Evolutionary conservation across 805 yeast species (phyloP).

Genomic region (Metschnikowia reukaufii): DNA sequence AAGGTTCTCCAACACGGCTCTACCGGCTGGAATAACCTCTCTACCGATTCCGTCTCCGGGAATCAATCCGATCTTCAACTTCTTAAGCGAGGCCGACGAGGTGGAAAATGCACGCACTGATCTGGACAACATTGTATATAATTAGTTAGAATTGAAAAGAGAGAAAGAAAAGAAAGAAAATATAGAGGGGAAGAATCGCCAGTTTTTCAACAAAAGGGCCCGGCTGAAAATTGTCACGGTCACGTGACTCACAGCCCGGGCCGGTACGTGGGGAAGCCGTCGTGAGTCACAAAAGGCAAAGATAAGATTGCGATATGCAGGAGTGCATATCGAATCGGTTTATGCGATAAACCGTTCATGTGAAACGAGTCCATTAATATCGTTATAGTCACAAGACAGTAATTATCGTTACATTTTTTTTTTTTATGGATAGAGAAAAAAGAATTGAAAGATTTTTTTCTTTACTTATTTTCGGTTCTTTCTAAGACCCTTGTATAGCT

Average conservation of each 20-base stretch:
- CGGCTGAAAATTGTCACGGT: conserved; percentile 1
- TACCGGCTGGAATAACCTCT: conserved; percentile 97
- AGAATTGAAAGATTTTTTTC: too few species aligned
- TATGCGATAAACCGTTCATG: too few species aligned
- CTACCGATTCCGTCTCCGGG: conserved; percentile 99
- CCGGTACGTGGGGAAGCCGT: conserved; percentile 3
- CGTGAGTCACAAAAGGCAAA: conserved; percentile 5
- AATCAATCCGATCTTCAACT: conserved; percentile 61
- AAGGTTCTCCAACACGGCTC: conserved; percentile 77
- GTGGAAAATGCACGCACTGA: conserved; percentile 34
- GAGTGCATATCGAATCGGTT: neutral
- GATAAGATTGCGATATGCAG: neutral
- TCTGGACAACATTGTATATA: conserved; percentile 18
- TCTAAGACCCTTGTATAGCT: too few species aligned
- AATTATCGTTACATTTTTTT: too few species aligned
- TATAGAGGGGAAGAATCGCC: neutral
- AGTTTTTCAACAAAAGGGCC: neutral
- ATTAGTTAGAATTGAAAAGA: neutral
- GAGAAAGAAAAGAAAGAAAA: neutral
- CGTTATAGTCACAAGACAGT: too few species aligned
- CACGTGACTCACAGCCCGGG: conserved; percentile 1
- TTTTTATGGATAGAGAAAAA: too few species aligned
- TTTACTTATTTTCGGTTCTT: too few species aligned
- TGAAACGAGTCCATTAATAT: too few species aligned
- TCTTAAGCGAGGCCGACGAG: conserved; percentile 31